Evolutionary conservation across 2,329 filamentous ascomycete species (phyloP).

Genomic region (Fusarium sp.): DNA sequence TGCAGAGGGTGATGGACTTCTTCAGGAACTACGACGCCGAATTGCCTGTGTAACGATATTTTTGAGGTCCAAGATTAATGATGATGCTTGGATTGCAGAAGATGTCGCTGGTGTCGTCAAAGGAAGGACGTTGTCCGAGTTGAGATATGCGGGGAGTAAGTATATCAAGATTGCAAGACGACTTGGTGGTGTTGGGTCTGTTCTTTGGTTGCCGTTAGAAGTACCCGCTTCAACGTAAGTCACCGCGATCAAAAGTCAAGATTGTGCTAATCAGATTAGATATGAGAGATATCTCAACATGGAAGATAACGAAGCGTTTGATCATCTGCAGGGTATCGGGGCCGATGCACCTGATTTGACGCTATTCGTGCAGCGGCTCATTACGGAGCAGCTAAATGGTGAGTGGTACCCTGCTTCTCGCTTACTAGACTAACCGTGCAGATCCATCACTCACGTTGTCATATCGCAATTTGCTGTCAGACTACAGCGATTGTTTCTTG

Average conservation of each 20-base stretch:
- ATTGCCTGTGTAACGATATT: conserved; percentile 49
- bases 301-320: conserved; percentile 49
- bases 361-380: conserved; percentile 41
- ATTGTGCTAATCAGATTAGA: conserved; percentile 14
- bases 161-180: conserved; percentile 51
- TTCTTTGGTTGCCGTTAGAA: conserved; percentile 50
- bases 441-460: conserved; percentile 29
- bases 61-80: conserved; percentile 45
- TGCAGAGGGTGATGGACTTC: conserved; percentile 7
- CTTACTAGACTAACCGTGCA: background rate
- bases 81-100: conserved; percentile 33
- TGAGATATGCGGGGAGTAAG: conserved; percentile 50
- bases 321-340: conserved; percentile 42
- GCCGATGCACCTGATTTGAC: conserved; percentile 28
- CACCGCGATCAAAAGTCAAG: background rate
- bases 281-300: conserved; percentile 52
- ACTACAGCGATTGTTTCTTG: conserved; percentile 45
- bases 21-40: conserved; percentile 46
- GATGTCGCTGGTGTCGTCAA: conserved; percentile 38
- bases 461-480: conserved; percentile 42
- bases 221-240: conserved; percentile 52
- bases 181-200: conserved; percentile 46
- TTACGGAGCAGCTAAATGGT: conserved; percentile 40
- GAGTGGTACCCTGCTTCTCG: accelerated
- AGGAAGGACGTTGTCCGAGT: conserved; percentile 42